Conservation (phyloP, 148 eudicot species). For the Diospyros kaki region DNA sequence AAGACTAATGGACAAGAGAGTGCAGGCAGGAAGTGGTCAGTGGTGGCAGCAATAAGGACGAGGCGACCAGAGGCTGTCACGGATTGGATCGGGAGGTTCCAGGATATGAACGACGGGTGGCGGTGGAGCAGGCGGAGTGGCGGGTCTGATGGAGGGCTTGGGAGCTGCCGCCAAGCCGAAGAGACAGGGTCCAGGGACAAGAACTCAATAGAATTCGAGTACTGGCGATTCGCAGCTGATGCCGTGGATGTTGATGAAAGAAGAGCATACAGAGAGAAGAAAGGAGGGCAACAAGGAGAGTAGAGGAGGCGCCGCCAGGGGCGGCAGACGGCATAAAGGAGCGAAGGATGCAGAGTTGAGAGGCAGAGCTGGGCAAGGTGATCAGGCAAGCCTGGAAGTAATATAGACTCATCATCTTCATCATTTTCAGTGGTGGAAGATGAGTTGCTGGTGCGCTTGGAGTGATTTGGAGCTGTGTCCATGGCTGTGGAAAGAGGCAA, state of each 20-base stretch:
- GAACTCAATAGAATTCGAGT: constrained; percentile 19
- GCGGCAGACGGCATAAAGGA: constrained; percentile 31
- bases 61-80: constrained; percentile 21
- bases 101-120: constrained; percentile 42
- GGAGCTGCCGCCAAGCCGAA: constrained; percentile 29
- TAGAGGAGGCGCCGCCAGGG: constrained; percentile 42
- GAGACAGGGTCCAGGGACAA: constrained; percentile 33
- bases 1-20: constrained; percentile 30
- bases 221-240: not conserved
- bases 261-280: constrained; percentile 34
- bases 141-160: constrained; percentile 23
- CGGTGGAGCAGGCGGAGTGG: constrained; percentile 27
- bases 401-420: constrained; percentile 8
- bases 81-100: constrained; percentile 37
- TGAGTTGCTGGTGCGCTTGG: not conserved
- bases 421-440: not conserved
- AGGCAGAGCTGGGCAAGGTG: constrained; percentile 39
- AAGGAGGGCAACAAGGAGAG: constrained; percentile 44
- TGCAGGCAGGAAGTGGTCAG: constrained; percentile 31
- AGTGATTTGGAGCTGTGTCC: constrained; percentile 3
- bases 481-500: not conserved
- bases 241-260: constrained; percentile 12
- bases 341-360: constrained; percentile 25
- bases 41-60: constrained; percentile 27
- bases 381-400: constrained; percentile 49